These are phyloP conservation scores for Stygiomarasmius scandens DNA, from an alignment of 1,284 basidiomycete genomes.

Conservation along the genomic window DNA sequence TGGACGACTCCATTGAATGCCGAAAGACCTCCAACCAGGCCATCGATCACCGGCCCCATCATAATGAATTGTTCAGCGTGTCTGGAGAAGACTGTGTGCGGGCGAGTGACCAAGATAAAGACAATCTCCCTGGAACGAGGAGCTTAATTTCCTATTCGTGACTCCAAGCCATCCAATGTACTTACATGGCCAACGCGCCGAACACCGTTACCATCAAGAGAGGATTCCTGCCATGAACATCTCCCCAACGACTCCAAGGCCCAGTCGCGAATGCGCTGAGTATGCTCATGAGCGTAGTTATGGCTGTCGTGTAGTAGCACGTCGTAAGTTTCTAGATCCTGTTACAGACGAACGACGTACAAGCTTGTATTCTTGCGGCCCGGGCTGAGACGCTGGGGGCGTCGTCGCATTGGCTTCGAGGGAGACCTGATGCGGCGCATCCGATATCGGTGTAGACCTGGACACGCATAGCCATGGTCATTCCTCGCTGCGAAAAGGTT, in stretches of 20 bases:
- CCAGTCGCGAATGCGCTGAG: slow-evolving; percentile 52
- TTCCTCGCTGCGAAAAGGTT: slow-evolving; percentile 37
- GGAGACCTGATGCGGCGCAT: slow-evolving; percentile 31
- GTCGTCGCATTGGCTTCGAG: slow-evolving; percentile 6
- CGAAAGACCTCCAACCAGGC: slow-evolving; percentile 50
- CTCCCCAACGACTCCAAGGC: slow-evolving; percentile 51
- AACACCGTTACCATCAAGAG: slow-evolving; percentile 43
- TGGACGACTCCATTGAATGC: slow-evolving; percentile 55
- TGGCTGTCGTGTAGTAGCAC: slow-evolving; percentile 30
- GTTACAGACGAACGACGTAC: slow-evolving; percentile 26
- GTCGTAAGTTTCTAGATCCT: background rate
- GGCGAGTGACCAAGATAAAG: slow-evolving; percentile 48
- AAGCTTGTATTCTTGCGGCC: slow-evolving; percentile 48
- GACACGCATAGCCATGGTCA: slow-evolving; percentile 48
- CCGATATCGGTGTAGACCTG: slow-evolving; percentile 49
- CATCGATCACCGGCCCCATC: slow-evolving; percentile 49
- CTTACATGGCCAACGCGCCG: slow-evolving; percentile 49
- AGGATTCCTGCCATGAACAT: slow-evolving; percentile 47
- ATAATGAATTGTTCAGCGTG: slow-evolving; percentile 48
- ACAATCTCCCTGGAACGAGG: slow-evolving; percentile 42
- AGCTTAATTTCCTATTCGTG: background rate
- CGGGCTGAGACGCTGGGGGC: slow-evolving; percentile 40
- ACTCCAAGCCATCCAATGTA: background rate
- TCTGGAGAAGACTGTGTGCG: slow-evolving; percentile 39
- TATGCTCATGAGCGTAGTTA: slow-evolving; percentile 50